Percentiles rank a stretch among this genome's conserved stretches.
phyloP scores from a whole-genome alignment of 768 basidiomycete species.

The Boletales sp. region DNA sequence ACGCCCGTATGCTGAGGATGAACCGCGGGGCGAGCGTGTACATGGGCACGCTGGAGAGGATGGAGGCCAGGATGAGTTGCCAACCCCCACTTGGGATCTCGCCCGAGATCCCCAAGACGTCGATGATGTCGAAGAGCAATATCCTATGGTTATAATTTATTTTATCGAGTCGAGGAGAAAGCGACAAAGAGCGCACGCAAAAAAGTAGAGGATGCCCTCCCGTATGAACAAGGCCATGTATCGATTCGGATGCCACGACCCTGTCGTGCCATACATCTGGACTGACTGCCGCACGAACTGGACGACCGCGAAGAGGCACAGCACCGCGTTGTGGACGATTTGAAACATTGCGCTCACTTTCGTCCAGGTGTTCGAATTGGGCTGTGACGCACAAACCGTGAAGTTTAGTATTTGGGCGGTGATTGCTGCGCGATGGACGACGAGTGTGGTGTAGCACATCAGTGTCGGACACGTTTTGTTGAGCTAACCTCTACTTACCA shows the following conservation, averaged over 20 bases:
- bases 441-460: neutral
- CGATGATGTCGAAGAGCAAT: neutral
- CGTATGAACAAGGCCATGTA: constrained; percentile 4
- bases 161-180: neutral
- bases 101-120: neutral
- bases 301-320: neutral
- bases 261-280: neutral
- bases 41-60: neutral
- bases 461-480: neutral
- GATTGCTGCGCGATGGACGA: neutral
- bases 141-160: neutral
- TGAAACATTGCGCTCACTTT: neutral
- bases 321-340: neutral
- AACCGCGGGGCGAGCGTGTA: neutral
- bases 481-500: neutral
- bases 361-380: neutral
- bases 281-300: constrained; percentile 3
- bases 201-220: constrained; percentile 10
- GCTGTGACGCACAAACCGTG: neutral
- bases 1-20: neutral
- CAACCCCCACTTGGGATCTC: neutral
- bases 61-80: neutral
- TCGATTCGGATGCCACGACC: constrained; percentile 5
- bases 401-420: neutral
- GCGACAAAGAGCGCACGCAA: neutral